Evolutionary conservation across 2,329 filamentous ascomycete genomes (phyloP).

Genomic region (Colletotrichum tropicale): DNA sequence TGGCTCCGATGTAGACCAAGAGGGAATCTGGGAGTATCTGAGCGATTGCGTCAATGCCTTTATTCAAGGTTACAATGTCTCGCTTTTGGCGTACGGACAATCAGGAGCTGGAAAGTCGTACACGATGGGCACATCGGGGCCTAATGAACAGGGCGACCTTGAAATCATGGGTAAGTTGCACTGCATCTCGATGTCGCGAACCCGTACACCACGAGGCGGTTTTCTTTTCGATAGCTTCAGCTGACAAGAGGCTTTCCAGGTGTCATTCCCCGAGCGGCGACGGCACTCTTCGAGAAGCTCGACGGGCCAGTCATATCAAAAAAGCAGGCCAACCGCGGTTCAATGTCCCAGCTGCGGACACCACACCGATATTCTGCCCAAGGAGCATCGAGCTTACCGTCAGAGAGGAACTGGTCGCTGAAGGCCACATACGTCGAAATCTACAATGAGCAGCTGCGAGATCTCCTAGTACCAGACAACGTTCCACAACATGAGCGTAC

Average conservation of each 20-base stretch:
- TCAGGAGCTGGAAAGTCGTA: constrained; percentile 98
- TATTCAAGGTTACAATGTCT: constrained; percentile 97
- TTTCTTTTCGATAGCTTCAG: background rate
- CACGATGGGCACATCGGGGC: constrained; percentile 96
- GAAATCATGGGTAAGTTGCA: constrained; percentile 76
- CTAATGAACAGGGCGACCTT: constrained; percentile 72
- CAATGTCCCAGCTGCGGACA: constrained; percentile 78
- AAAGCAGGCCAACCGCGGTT: constrained; percentile 60
- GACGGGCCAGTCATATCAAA: constrained; percentile 71
- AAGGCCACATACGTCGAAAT: constrained; percentile 97
- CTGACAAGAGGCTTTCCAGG: constrained; percentile 54
- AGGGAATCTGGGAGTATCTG: constrained; percentile 93
- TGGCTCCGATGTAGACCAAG: constrained; percentile 79
- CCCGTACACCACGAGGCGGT: background rate
- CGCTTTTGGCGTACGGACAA: constrained; percentile 94
- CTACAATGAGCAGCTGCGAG: constrained; percentile 94
- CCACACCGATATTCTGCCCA: constrained; percentile 78
- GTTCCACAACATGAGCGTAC: constrained; percentile 72
- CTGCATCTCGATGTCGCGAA: background rate
- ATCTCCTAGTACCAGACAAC: constrained; percentile 82
- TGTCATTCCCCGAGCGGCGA: constrained; percentile 92
- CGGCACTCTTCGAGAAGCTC: constrained; percentile 86
- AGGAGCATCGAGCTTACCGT: constrained; percentile 40
- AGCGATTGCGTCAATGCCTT: constrained; percentile 90
- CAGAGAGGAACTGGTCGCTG: constrained; percentile 84